Base-by-base conservation (phyloP, 768 basidiomycete genomes). In the Dacryopinax primogenitus region DNA sequence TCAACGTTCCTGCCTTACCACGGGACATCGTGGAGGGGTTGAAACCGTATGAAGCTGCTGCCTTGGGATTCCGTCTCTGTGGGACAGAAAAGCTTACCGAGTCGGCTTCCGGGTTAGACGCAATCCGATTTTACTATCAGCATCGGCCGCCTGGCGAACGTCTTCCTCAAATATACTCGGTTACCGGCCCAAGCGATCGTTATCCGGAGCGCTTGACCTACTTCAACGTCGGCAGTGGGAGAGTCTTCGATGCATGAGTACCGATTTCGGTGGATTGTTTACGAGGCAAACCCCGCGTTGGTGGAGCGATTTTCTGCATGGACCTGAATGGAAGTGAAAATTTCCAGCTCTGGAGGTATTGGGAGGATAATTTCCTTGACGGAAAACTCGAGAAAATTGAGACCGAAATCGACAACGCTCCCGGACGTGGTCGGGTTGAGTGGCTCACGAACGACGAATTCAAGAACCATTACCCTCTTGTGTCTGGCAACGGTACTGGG, bases 301-400 rank as follows among this genome's bases (percentile, higher is more conserved):
- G 67, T 16, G 67, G 67, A 23, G 67, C 67, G 3, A 41, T 68
- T 33, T 23, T 68, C 12, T 28, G 26, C 6, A 66, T 68, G 67
- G 67, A 68, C 35, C 23, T 64, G 18, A 63, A 68, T 37, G 67
- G 67, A 1, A 67, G 62, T n/a, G 67, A 76, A 39, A 73, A 73
- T 30, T 77, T 73, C 62, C 78, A 79, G 21, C 71, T 78, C 33
- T 78, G 78, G 78, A 77, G 78, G 34, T 77, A 78, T 67, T 79
- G 78, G 78, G 78, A 78, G 62, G 75, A 79, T 33, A 33, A 66
- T 12, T 63, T 71, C 36, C n/a, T n/a, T n/a, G 70, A 69, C 18
- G 66, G 71, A 11, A 66, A 67, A n/a, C 62, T 78, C 30, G 76
- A 76, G 18, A 70, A 65, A 21, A 73, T 78, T 26, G 73, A 76